Percentiles rank a stretch among this genome's conserved stretches.
Evolutionary conservation across 371 early-diverging fungal species (phyloP).

Genomic region (Mortierella sp.): DNA sequence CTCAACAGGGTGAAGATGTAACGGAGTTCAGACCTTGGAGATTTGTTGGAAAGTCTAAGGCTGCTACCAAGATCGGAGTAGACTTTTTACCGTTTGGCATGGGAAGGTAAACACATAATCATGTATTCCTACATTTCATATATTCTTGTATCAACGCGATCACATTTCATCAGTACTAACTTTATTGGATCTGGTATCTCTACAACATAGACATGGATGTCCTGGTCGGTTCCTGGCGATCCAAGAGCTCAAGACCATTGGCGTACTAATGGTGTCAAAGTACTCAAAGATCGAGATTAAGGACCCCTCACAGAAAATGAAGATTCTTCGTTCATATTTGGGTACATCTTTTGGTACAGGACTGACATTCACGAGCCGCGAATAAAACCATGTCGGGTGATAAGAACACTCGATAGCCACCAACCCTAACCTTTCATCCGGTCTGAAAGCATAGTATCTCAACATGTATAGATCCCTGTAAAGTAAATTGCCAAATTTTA

Average conservation of each 20-base stretch:
- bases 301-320: constrained; percentile 22
- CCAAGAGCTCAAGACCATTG: constrained; percentile 44
- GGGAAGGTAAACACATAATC: constrained; percentile 59
- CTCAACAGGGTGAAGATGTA: constrained; percentile 39
- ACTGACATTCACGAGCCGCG: constrained; percentile 31
- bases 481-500: no score
- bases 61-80: constrained; percentile 53
- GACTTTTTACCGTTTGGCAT: constrained; percentile 65
- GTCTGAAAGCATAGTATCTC: no score
- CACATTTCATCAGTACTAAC: constrained; percentile 47
- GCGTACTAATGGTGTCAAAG: constrained; percentile 25
- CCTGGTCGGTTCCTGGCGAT: constrained; percentile 57
- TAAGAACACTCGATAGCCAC: no score
- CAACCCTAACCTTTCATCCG: no score
- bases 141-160: constrained; percentile 34
- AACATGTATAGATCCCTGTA: neutral
- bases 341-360: constrained; percentile 23
- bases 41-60: constrained; percentile 55
- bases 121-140: neutral
- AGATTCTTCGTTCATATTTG: constrained; percentile 18
- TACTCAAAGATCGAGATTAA: constrained; percentile 44
- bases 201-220: constrained; percentile 57
- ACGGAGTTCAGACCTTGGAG: constrained; percentile 61
- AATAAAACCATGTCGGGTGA: no score
- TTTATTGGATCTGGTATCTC: constrained; percentile 6